Percentiles rank a stretch among this genome's conserved stretches.
phyloP scores from a whole-genome alignment of 1,284 basidiomycete genomes.

The Austroboletus niveus region DNA sequence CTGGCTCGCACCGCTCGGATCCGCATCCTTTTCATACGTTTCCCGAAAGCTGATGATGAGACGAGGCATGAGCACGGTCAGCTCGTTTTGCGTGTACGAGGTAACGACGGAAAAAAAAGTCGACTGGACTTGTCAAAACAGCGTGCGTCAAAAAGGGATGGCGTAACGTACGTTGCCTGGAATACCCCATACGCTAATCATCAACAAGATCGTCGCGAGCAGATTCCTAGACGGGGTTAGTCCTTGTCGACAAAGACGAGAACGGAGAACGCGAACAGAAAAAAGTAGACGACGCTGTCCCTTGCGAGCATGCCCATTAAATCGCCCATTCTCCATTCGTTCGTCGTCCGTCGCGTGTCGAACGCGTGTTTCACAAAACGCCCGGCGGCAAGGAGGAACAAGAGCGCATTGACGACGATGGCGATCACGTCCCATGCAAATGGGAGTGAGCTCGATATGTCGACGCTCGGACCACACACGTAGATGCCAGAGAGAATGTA shows the following conservation, averaged over 20 bases:
- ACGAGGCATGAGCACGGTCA: slow-evolving; percentile 15
- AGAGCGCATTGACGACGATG: slow-evolving; percentile 7
- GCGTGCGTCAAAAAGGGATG: background rate
- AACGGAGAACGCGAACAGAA: slow-evolving; percentile 10
- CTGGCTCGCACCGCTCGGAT: background rate
- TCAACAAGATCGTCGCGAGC: slow-evolving; percentile 15
- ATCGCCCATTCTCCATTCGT: slow-evolving; percentile 11
- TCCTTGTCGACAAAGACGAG: background rate
- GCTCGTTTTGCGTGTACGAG: slow-evolving; percentile 17
- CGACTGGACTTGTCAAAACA: background rate
- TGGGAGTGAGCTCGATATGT: slow-evolving; percentile 2
- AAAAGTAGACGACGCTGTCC: slow-evolving; percentile 21
- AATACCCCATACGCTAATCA: slow-evolving; percentile 19
- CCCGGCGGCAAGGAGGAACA: slow-evolving; percentile 16
- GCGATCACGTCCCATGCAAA: slow-evolving; percentile 16
- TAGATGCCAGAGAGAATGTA: slow-evolving; percentile 17
- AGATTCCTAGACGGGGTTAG: slow-evolving; percentile 10
- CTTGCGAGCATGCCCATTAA: slow-evolving; percentile 16
- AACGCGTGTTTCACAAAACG: slow-evolving; percentile 15
- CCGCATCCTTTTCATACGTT: slow-evolving; percentile 4
- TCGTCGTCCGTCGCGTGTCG: slow-evolving; percentile 6
- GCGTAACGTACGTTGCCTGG: slow-evolving; percentile 11
- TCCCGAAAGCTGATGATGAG: slow-evolving; percentile 21
- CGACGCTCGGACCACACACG: slow-evolving; percentile 9
- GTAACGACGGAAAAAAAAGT: slow-evolving; percentile 12